phyloP scores from a whole-genome alignment of 2,329 filamentous ascomycete genomes.

The Talaromyces sp. region DNA sequence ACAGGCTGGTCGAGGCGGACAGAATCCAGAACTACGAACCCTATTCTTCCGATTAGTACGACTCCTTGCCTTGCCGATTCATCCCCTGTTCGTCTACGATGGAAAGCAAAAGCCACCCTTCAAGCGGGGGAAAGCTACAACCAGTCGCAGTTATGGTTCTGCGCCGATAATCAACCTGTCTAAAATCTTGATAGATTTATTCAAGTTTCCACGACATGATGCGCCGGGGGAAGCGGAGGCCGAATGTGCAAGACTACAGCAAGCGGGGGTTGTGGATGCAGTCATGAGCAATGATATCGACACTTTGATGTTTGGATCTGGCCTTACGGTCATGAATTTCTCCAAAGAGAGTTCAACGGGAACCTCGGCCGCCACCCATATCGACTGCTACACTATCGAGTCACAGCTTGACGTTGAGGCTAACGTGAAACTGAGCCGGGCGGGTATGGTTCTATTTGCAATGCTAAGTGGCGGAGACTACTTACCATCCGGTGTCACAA shows the following conservation, averaged over 20 bases:
- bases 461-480: conserved; percentile 97
- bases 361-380: conserved; percentile 68
- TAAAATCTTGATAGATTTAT: conserved; percentile 78
- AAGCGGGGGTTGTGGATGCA: conserved; percentile 79
- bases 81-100: conserved; percentile 88
- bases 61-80: conserved; percentile 71
- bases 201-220: conserved; percentile 78
- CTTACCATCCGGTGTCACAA: conserved; percentile 78
- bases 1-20: conserved; percentile 78
- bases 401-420: conserved; percentile 49
- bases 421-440: conserved; percentile 60
- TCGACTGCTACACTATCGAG: conserved; percentile 71
- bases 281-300: conserved; percentile 97
- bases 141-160: conserved; percentile 53
- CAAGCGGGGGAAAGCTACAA: conserved; percentile 76
- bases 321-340: conserved; percentile 75
- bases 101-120: conserved; percentile 79
- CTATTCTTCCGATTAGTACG: conserved; percentile 87
- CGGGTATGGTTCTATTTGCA: conserved; percentile 91
- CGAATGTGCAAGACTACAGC: conserved; percentile 85
- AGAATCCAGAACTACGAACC: conserved; percentile 84
- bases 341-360: conserved; percentile 68
- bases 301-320: conserved; percentile 94
- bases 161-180: conserved; percentile 68
- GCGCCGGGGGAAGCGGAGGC: conserved; percentile 95